These are phyloP conservation scores for Beauveria rudraprayagi DNA, from an alignment of 2,329 filamentous ascomycete species.

Conservation along the genomic window DNA sequence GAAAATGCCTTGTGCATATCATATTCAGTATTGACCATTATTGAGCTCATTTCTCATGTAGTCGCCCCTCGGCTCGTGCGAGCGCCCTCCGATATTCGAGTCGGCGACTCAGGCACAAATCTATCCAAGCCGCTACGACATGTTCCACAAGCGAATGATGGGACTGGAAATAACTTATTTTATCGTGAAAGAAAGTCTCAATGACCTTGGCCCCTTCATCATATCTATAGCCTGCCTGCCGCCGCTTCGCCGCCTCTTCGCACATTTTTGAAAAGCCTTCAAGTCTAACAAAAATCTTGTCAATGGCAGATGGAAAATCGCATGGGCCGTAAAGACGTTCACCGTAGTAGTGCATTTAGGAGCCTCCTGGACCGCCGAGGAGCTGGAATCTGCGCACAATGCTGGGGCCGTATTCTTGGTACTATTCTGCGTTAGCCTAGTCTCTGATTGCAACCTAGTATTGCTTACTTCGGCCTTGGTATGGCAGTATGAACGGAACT, in stretches of 20 bases:
- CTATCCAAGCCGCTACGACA: neutral
- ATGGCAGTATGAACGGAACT: conserved; percentile 98
- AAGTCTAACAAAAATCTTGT: neutral
- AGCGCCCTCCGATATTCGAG: too few relatives aligned
- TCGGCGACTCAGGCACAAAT: neutral
- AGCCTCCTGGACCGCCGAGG: conserved; percentile 81
- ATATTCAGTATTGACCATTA: too few relatives aligned
- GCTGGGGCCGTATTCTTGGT: conserved; percentile 91
- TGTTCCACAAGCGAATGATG: neutral
- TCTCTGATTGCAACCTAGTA: too few relatives aligned
- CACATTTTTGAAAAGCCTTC: neutral
- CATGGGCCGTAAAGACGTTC: neutral
- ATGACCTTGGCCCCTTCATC: neutral
- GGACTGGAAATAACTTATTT: neutral
- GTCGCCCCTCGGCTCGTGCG: neutral
- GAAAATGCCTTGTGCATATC: neutral
- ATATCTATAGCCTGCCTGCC: neutral
- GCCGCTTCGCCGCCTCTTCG: neutral
- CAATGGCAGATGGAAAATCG: neutral
- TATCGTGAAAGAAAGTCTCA: neutral
- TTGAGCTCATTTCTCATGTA: neutral
- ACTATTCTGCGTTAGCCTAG: conserved; percentile 40
- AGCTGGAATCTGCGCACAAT: conserved; percentile 93
- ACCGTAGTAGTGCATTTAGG: conserved; percentile 32
- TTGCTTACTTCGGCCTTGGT: conserved; percentile 65